These are phyloP conservation scores for Salix suchowensis DNA, from an alignment of 345 rosid genomes.

Conservation along the genomic window DNA sequence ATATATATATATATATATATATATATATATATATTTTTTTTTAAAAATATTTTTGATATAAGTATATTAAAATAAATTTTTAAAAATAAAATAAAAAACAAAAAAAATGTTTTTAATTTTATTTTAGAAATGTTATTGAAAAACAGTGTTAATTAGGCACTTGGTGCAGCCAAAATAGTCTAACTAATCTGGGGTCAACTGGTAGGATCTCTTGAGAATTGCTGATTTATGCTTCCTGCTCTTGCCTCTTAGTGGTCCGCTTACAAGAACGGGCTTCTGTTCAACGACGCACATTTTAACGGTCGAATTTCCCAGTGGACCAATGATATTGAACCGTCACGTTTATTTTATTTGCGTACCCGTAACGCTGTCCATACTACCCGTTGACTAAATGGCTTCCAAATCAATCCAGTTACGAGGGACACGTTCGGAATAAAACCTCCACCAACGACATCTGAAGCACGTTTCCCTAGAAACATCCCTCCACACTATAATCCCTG, in stretches of 20 bases:
- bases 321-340: not conserved
- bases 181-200: too few species aligned
- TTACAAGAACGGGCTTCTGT: not conserved
- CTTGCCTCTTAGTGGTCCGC: not conserved
- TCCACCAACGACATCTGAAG: conserved; percentile 24
- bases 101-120: too few species aligned
- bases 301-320: not conserved
- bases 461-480: conserved; percentile 14
- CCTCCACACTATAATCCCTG: not conserved
- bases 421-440: conserved; percentile 6
- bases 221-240: not conserved
- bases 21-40: too few species aligned
- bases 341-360: not conserved
- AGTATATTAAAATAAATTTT: too few species aligned
- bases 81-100: too few species aligned
- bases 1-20: too few species aligned
- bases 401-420: not conserved
- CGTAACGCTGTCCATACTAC: not conserved
- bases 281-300: not conserved
- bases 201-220: not conserved
- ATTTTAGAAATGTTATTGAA: too few species aligned
- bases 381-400: conserved; percentile 1
- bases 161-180: too few species aligned
- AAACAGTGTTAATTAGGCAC: too few species aligned
- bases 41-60: too few species aligned